Base-by-base conservation (phyloP, 768 basidiomycete species). In the Chalciporus pseudorubinellus region DNA sequence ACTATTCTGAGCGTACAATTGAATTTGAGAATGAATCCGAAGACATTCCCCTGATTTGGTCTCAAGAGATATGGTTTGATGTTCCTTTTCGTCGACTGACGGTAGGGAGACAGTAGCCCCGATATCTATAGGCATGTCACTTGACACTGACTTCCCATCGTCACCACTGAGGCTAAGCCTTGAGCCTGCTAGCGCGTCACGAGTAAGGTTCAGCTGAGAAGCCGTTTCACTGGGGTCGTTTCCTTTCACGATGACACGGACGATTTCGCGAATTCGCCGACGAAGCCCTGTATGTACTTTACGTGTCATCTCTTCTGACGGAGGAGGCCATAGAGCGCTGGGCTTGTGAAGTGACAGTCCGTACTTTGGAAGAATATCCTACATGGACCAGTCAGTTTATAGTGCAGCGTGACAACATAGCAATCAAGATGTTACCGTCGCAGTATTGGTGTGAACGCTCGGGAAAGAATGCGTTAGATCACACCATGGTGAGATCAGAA, bases 381-480 rank as follows among this genome's bases (percentile, higher is more conserved):
- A 43, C 13, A 44, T 14, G 7, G 41, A 38, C 6, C 13, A 14
- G 20, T 58, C 21, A 57, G 44, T 29, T 26, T 9, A 29, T 13
- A 50, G 0, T 12, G 34, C 1, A 5, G 29, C 14, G 33, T 13
- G 36, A 51, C 28, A 4, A 18, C 5, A 36, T 46, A n/a, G 19
- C 16, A 24, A 19, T 21, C 34, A 12, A 14, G 14, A 44, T 66
- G 77, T 56, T 59, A 90, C 93, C 45, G 93, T 92, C 3, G 81
- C 76, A 2, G 91, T 93, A 66, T 98, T 98, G 34, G 77, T 72
- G 61, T 91, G 80, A 41, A 95, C 79, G 59, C 89, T 92, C 0
- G 92, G 90, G 68, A 98, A 98, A 0, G 91, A 94, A 67, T 98
- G 97, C 0, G 92, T 95, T n/a, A 98, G 71, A 68, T 89, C 87